phyloP scores from a whole-genome alignment of 345 rosid genomes.

The Corymbia maculata region DNA sequence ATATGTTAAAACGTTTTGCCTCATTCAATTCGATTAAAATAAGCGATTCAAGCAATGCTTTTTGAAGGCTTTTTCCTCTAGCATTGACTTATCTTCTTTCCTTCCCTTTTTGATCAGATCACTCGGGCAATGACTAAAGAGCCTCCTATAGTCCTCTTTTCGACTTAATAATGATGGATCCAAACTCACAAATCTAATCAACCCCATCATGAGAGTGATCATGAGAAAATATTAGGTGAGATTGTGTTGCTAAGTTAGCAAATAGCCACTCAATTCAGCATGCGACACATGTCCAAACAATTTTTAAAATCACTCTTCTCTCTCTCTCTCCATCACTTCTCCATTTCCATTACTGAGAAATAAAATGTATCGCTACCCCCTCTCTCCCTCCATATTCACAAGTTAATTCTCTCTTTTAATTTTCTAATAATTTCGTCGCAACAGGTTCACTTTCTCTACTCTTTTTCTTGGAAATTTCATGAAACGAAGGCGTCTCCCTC shows the following conservation, averaged over 20 bases:
- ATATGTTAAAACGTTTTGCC: background rate
- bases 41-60: background rate
- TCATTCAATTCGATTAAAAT: background rate
- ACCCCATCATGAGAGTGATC: background rate
- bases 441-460: background rate
- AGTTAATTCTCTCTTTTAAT: background rate
- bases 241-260: background rate
- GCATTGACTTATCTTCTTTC: too few relatives aligned
- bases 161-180: background rate
- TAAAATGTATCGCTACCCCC: too few relatives aligned
- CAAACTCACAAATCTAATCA: background rate
- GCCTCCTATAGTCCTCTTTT: fast-evolving
- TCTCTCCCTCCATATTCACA: background rate
- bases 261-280: background rate
- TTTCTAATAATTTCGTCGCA: too few relatives aligned
- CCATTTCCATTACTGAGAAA: too few relatives aligned
- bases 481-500: background rate
- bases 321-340: too few relatives aligned
- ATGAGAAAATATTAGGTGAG: too few relatives aligned
- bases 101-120: background rate
- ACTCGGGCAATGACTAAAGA: fast-evolving
- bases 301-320: too few relatives aligned
- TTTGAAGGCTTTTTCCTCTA: too few relatives aligned
- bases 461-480: fast-evolving
- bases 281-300: background rate